Evolutionary conservation across 129 eudicot genomes (phyloP), one percentile per base, ranked within the genome.

Genomic region (Tagetes erecta): DNA sequence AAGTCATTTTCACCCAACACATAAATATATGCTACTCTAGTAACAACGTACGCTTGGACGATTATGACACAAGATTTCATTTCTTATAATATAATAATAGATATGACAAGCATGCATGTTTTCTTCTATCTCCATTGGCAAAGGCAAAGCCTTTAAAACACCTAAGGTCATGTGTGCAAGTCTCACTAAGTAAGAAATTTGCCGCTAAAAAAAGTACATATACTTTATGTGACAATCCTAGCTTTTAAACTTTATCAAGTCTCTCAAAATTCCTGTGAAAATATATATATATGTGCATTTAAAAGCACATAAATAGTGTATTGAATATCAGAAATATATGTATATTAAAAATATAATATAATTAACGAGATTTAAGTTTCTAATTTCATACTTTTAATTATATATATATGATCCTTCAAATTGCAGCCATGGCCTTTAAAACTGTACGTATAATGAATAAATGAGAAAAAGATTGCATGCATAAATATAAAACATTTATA

Each of bases 1-100:
- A 20, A 20, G 71, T 38, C 72, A 71, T 33, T 38, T 30, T 70
- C 77, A 52, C 67, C 82, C 64, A 78, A 71, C 67, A 71, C 71
- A 68, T 35, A 56, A 68, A 68, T 47, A 20, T 11, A 45, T 20
- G 27, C 27, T 20, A 20, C 27, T 20, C 27, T 20, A 20, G 27
- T 20, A 20, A 20, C 27, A 20, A 20, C 27, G 27, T 20, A 57
- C 62, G 55, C 74, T 76, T 67, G 6, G 70, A 42, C 49, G 12
- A 42, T 41, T 10, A 55, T 40, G 74, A 12, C 46, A n/a, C 60
- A 33, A 3, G 2, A 34, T 57, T 34, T 4, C 20, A 55, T 55
- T 56, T 68, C 60, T 33, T 39, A 31, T 13, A 8, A 33, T 13
- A 20, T 42, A 40, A 40, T 1, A 68, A 31, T 55, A 4, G 30